phyloP scores from a whole-genome alignment of 2,329 filamentous ascomycete species.

The Nemania sp. region DNA sequence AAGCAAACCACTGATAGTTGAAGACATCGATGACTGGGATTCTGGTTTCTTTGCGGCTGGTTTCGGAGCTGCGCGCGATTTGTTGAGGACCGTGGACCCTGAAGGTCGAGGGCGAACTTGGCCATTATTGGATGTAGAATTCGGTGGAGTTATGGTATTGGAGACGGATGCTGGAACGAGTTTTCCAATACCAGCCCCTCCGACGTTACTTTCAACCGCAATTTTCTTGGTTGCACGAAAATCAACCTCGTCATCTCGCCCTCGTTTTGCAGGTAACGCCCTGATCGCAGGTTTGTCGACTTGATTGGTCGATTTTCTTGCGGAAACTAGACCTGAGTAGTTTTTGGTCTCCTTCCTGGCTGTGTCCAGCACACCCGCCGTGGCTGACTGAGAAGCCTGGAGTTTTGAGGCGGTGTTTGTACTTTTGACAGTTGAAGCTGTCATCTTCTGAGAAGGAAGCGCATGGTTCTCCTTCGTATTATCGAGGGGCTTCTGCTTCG shows the following conservation, averaged over 20 bases:
- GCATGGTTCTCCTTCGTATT: slow-evolving; percentile 31
- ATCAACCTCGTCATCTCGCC: slow-evolving; percentile 47
- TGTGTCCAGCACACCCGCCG: slow-evolving; percentile 6
- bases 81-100: slow-evolving; percentile 51
- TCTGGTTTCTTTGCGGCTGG: slow-evolving; percentile 46
- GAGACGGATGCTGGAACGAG: slow-evolving; percentile 31
- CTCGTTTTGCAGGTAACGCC: slow-evolving; percentile 41
- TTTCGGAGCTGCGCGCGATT: slow-evolving; percentile 51
- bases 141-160: slow-evolving; percentile 2
- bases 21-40: slow-evolving; percentile 45
- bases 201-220: slow-evolving; percentile 39
- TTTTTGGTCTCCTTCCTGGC: slow-evolving; percentile 30
- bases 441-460: slow-evolving; percentile 21
- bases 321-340: slow-evolving; percentile 38
- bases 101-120: slow-evolving; percentile 34
- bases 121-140: slow-evolving; percentile 25
- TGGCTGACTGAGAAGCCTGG: background rate
- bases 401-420: slow-evolving; percentile 3
- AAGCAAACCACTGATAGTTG: slow-evolving; percentile 59
- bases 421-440: slow-evolving; percentile 13
- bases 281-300: slow-evolving; percentile 24
- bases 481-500: slow-evolving; percentile 17
- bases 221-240: slow-evolving; percentile 46
- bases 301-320: slow-evolving; percentile 34
- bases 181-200: slow-evolving; percentile 42